Conservation (phyloP, 2,329 filamentous ascomycete species). For the Bipolaris cookei region DNA sequence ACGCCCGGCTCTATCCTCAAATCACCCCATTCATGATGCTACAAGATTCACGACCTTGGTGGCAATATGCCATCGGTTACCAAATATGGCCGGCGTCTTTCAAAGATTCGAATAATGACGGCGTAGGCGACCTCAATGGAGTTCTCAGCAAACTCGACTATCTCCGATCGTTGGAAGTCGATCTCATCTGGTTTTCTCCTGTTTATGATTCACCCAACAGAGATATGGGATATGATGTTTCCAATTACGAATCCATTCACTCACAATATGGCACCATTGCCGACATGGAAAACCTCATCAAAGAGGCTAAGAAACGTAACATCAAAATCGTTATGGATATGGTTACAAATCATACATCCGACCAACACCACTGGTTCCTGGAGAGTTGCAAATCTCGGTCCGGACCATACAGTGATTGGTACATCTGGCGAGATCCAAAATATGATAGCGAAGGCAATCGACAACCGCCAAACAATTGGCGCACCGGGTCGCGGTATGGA, state of each 20-base stretch:
- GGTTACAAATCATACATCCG: constrained; percentile 78
- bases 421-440: constrained; percentile 67
- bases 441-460: constrained; percentile 61
- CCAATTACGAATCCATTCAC: constrained; percentile 71
- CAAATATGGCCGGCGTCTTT: constrained; percentile 41
- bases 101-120: constrained; percentile 60
- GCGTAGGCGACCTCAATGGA: constrained; percentile 62
- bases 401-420: constrained; percentile 73
- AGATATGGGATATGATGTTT: constrained; percentile 75
- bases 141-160: constrained; percentile 59
- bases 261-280: constrained; percentile 69
- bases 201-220: constrained; percentile 69
- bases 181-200: constrained; percentile 72
- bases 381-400: constrained; percentile 67
- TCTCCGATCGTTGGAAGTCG: constrained; percentile 60
- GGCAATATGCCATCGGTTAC: constrained; percentile 5
- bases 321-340: constrained; percentile 78
- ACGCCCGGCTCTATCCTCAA: background rate
- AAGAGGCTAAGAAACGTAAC: constrained; percentile 64
- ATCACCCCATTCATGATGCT: background rate
- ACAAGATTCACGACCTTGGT: background rate
- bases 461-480: constrained; percentile 65
- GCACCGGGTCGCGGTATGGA: constrained; percentile 50
- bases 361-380: constrained; percentile 74
- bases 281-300: constrained; percentile 69